These are phyloP conservation scores for Verticillium nubilum DNA, from an alignment of 2,329 filamentous ascomycete species.

Conservation along the genomic window DNA sequence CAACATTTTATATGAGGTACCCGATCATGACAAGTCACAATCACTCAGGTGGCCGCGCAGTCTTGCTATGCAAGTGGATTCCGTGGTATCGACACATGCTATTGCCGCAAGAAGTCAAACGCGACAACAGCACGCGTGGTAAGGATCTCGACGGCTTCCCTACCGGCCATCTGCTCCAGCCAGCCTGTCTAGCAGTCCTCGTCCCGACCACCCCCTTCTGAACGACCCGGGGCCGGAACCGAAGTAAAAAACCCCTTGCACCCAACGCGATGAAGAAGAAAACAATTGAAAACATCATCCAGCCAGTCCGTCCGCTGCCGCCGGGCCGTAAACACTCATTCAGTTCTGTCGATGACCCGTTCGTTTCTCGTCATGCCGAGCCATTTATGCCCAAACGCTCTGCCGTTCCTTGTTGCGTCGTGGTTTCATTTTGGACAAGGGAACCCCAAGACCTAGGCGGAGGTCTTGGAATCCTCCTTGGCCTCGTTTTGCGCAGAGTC, in stretches of 20 bases:
- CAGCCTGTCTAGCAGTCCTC: neutral
- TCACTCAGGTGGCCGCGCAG: neutral
- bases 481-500: slow-evolving; percentile 5
- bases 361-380: neutral
- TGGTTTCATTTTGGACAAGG: neutral
- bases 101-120: neutral
- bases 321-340: slow-evolving; percentile 6
- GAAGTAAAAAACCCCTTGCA: slow-evolving; percentile 6
- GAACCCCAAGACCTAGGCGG: neutral
- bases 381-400: slow-evolving; percentile 2
- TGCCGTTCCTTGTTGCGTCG: slow-evolving; percentile 4
- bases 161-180: neutral
- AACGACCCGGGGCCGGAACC: neutral
- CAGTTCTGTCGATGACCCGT: slow-evolving; percentile 1
- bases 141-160: neutral
- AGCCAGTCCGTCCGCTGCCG: slow-evolving; percentile 10
- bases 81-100: neutral
- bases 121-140: neutral
- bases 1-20: too few relatives aligned
- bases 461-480: slow-evolving; percentile 8
- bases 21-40: neutral
- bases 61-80: neutral
- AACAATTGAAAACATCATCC: slow-evolving; percentile 14
- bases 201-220: neutral
- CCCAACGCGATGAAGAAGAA: slow-evolving; percentile 13